Base-by-base conservation (phyloP, 306 rosid genomes). In the Lathyrus aphaca region DNA sequence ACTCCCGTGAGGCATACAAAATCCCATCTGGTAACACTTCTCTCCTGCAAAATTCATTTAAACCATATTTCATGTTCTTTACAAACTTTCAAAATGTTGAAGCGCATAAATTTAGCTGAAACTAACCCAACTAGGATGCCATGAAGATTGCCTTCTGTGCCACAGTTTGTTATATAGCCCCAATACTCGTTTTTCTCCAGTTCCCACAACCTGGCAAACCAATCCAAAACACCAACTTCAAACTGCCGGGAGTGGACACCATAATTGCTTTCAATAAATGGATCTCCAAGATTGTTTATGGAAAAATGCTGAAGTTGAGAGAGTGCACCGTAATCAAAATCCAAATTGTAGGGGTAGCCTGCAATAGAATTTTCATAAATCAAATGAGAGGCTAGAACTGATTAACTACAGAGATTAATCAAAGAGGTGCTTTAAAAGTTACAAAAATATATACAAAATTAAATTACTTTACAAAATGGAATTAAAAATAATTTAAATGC, bases 131-230 rank as follows among this genome's bases (percentile, higher is more conserved):
- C 77, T 48, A 83, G 62, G 63, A 83, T 70, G 66, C 99, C 99
- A 71, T 95, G 99, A 46, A 95, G 94, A 80, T 95, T 95, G 46
- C 99, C 99, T 79, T 95, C 99, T 4, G 99, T 95, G 35, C 99
- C 99, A 45, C 99, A 91, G 81, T 95, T 91, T 21, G 99, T 91
- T 49, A 95, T 91, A 82, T 95, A 95, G n/a, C 99, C 99, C 99
- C 99, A 95, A 72, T 95, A 95, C 70, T 95, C 96, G 30, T 69
- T 70, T 79, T 89, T 95, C 79, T 91, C 97, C 14, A 95, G 70
- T 76, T 95, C 99, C 99, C 99, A 95, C 12, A 95, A 70, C 4
- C 88, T 82, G 72, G 99, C 96, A 86, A 95, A 95, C 99, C 99
- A 95, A 74, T 95, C 99, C 68, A 95, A 83, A 57, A 95, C 97